These are phyloP conservation scores for Tylopilus plumbeoviolaceoides DNA, from an alignment of 768 basidiomycete genomes.

Conservation along the genomic window DNA sequence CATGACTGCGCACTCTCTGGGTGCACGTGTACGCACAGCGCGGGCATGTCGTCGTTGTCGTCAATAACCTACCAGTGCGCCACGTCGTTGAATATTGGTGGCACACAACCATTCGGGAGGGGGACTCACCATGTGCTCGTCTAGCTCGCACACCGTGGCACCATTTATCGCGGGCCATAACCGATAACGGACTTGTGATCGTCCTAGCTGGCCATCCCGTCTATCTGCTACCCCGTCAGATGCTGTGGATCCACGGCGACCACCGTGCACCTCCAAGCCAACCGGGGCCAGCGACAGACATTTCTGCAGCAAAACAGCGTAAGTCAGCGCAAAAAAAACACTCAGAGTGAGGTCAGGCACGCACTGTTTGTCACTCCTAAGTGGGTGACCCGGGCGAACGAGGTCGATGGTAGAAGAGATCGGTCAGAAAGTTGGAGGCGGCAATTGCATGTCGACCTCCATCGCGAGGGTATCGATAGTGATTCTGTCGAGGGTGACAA, in stretches of 20 bases:
- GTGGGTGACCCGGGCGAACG: slow-evolving; percentile 53
- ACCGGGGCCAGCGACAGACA: slow-evolving; percentile 44
- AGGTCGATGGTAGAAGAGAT: slow-evolving; percentile 36
- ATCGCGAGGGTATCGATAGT: slow-evolving; percentile 30
- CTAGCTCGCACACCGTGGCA: slow-evolving; percentile 18
- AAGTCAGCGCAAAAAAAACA: neutral
- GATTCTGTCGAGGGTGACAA: neutral
- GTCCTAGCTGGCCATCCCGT: slow-evolving; percentile 47
- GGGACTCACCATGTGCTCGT: slow-evolving; percentile 46
- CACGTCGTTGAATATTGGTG: slow-evolving; percentile 8
- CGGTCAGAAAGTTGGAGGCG: slow-evolving; percentile 37
- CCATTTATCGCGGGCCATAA: slow-evolving; percentile 4
- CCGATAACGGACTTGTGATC: slow-evolving; percentile 41
- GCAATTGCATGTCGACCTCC: slow-evolving; percentile 55
- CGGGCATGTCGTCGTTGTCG: slow-evolving; percentile 18
- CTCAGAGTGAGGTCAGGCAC: neutral
- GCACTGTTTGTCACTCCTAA: slow-evolving; percentile 55
- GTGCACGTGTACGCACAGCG: slow-evolving; percentile 8
- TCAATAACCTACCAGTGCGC: slow-evolving; percentile 28
- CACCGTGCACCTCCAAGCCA: slow-evolving; percentile 20
- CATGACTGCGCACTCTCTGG: slow-evolving; percentile 10
- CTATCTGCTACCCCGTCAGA: slow-evolving; percentile 13
- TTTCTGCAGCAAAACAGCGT: slow-evolving; percentile 42
- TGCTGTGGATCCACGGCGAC: slow-evolving; percentile 29
- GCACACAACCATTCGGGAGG: neutral